Percentiles rank a stretch among this genome's conserved stretches.
Evolutionary conservation across 768 basidiomycete genomes (phyloP).

Genomic region (Termitomyces heimii): DNA sequence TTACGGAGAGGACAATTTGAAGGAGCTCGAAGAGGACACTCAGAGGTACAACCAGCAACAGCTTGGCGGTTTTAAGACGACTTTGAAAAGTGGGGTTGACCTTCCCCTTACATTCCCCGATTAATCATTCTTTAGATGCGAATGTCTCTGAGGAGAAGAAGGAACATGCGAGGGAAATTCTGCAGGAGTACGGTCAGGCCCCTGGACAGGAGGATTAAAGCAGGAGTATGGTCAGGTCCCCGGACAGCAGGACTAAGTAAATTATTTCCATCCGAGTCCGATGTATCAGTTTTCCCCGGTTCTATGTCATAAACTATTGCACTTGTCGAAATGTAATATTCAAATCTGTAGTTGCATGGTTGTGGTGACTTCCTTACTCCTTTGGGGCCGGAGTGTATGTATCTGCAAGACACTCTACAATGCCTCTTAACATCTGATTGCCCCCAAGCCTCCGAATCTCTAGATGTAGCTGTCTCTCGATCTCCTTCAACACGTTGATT

Average conservation of each 20-base stretch:
- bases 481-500: conserved; percentile 45
- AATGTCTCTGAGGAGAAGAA: neutral
- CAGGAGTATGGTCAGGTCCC: no score
- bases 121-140: neutral
- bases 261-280: no score
- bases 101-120: no score
- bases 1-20: neutral
- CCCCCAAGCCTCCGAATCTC: neutral
- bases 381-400: no score
- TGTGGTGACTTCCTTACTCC: no score
- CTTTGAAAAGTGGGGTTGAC: neutral
- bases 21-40: neutral
- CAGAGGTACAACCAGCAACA: neutral
- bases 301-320: no score
- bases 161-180: neutral
- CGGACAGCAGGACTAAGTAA: no score
- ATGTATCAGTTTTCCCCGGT: no score
- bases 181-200: neutral
- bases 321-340: no score
- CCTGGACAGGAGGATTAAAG: neutral
- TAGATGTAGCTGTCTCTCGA: neutral
- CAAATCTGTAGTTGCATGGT: no score
- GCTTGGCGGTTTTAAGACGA: neutral
- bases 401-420: neutral
- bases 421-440: neutral